These are phyloP conservation scores for Cystodermella granulosa DNA, from an alignment of 1,284 basidiomycete genomes.

Conservation along the genomic window DNA sequence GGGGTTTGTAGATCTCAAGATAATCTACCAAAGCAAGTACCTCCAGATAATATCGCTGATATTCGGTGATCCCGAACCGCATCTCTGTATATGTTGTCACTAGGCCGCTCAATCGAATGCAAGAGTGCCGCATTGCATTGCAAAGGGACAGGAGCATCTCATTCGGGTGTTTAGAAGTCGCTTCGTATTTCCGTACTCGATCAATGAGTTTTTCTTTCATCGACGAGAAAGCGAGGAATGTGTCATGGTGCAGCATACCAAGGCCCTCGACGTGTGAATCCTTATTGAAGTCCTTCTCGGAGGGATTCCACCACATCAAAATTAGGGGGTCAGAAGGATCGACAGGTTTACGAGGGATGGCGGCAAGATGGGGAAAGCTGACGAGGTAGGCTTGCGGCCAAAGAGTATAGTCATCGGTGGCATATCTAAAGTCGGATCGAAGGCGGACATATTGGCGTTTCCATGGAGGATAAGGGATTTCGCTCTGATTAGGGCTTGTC, in stretches of 20 bases:
- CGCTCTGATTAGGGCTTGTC: background rate
- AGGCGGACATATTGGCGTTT: background rate
- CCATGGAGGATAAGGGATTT: background rate
- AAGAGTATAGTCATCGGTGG: conserved; percentile 1
- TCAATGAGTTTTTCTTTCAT: background rate
- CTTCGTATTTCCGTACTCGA: background rate
- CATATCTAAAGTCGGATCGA: background rate
- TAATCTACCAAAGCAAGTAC: too few species aligned
- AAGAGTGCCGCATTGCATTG: too few species aligned
- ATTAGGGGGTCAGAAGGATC: conserved; percentile 1
- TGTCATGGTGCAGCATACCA: conserved; percentile 1
- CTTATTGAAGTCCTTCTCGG: background rate
- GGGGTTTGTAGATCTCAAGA: too few species aligned
- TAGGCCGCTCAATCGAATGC: background rate
- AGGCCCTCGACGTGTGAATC: background rate
- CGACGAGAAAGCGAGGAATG: background rate
- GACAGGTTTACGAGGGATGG: background rate
- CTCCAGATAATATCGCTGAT: background rate
- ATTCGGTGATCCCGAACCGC: too few species aligned
- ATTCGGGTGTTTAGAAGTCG: background rate
- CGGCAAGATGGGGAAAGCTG: too few species aligned
- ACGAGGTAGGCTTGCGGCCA: too few species aligned
- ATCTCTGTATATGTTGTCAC: background rate
- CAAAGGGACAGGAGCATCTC: background rate
- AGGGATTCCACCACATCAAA: conserved; percentile 8